phyloP scores from a whole-genome alignment of 2,329 filamentous ascomycete genomes.

The Aureobasidium sp. region DNA sequence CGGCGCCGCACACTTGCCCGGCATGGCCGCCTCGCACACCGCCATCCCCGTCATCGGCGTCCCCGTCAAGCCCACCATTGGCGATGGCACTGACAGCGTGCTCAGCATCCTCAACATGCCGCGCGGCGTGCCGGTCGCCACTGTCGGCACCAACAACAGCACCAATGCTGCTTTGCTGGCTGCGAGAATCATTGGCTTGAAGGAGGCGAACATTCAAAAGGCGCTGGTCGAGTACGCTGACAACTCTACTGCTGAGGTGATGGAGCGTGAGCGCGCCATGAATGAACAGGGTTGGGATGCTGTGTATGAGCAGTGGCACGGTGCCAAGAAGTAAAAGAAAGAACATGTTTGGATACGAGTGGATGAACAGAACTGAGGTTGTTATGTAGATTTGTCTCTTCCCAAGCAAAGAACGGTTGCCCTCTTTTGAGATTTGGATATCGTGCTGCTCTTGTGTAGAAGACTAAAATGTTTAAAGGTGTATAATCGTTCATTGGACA shows the following conservation, averaged over 20 bases:
- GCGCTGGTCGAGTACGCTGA: slow-evolving; percentile 53
- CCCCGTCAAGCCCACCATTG: slow-evolving; percentile 40
- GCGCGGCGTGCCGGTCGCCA: slow-evolving; percentile 33
- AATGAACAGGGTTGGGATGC: slow-evolving; percentile 40
- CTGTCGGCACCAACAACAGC: slow-evolving; percentile 38
- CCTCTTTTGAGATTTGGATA: not conserved
- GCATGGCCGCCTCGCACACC: slow-evolving; percentile 44
- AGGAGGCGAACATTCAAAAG: slow-evolving; percentile 46
- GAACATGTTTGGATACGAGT: not conserved
- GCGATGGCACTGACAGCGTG: slow-evolving; percentile 42
- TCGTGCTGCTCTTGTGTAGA: too few relatives aligned
- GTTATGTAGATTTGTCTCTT: not conserved
- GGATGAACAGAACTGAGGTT: not conserved
- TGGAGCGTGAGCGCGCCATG: slow-evolving; percentile 51
- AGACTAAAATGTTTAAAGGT: not conserved
- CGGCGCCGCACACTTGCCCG: slow-evolving; percentile 43
- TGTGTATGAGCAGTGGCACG: slow-evolving; percentile 20
- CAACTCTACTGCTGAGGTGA: slow-evolving; percentile 54
- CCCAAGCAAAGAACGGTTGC: not conserved
- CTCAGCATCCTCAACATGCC: slow-evolving; percentile 47
- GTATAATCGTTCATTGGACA: not conserved
- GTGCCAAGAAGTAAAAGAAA: slow-evolving; percentile 20
- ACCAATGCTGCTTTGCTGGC: slow-evolving; percentile 40
- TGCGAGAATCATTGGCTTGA: slow-evolving; percentile 35
- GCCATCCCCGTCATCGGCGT: slow-evolving; percentile 43